phyloP scores from a whole-genome alignment of 768 basidiomycete species.

The Cystobasidium onofrii region DNA sequence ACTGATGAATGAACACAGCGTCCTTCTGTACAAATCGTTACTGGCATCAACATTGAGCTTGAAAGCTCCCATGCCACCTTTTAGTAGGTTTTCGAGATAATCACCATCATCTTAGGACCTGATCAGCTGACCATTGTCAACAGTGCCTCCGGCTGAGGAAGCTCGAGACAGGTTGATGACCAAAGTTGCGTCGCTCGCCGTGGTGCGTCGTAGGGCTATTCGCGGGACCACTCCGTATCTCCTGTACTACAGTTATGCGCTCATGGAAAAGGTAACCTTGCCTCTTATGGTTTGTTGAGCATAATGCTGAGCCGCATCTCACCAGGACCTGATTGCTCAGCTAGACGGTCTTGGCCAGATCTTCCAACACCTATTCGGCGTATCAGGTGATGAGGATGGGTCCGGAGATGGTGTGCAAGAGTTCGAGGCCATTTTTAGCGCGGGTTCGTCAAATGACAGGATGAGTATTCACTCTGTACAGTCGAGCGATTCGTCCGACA shows the following conservation, averaged over 20 bases:
- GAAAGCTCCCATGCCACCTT: constrained; percentile 90
- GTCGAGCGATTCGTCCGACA: background rate
- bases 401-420: constrained; percentile 26
- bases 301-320: background rate
- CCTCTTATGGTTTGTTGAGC: background rate
- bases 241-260: constrained; percentile 85
- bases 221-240: constrained; percentile 69
- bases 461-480: background rate
- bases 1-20: constrained; percentile 56
- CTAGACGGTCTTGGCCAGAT: constrained; percentile 71
- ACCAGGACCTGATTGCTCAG: constrained; percentile 71
- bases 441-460: background rate
- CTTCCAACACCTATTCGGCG: constrained; percentile 83
- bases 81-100: constrained; percentile 45
- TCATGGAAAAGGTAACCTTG: constrained; percentile 56
- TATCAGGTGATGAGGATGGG: constrained; percentile 44
- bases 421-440: constrained; percentile 35
- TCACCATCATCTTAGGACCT: background rate
- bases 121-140: background rate
- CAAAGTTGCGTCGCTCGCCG: constrained; percentile 72
- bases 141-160: constrained; percentile 76
- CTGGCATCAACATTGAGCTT: constrained; percentile 69
- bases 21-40: constrained; percentile 78
- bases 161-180: constrained; percentile 72
- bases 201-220: constrained; percentile 73